These are phyloP conservation scores for Lophiostoma macrostomum DNA, from an alignment of 495 filamentous ascomycete genomes.

Conservation along the genomic window DNA sequence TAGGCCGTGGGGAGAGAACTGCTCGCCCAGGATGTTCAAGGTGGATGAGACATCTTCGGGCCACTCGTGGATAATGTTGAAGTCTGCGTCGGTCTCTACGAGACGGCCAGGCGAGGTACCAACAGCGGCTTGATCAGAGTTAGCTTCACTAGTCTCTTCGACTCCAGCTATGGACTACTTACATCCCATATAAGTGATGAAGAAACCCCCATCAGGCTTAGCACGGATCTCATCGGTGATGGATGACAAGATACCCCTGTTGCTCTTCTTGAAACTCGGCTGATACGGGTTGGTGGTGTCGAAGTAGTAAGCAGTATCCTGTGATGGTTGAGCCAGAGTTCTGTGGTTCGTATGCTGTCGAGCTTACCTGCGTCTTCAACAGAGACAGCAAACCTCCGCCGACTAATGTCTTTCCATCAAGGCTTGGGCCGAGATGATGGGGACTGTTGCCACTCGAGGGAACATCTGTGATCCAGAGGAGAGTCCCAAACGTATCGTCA, in stretches of 20 bases:
- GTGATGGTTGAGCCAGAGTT: background rate
- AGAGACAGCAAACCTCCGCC: conserved; percentile 61
- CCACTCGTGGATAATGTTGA: conserved; percentile 61
- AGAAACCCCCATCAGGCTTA: conserved; percentile 63
- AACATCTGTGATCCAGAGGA: conserved; percentile 58
- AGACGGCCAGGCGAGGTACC: conserved; percentile 59
- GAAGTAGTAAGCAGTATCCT: conserved; percentile 64
- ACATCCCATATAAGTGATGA: conserved; percentile 59
- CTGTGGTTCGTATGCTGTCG: background rate
- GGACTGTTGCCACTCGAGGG: conserved; percentile 60
- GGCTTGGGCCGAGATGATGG: conserved; percentile 57
- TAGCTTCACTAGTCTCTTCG: conserved; percentile 16
- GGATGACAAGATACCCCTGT: conserved; percentile 54
- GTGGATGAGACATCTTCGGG: conserved; percentile 52
- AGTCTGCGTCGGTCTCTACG: conserved; percentile 57
- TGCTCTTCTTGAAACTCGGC: conserved; percentile 57
- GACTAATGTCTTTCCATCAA: conserved; percentile 57
- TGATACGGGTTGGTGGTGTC: conserved; percentile 57
- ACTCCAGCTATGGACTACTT: background rate
- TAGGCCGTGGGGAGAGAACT: conserved; percentile 61
- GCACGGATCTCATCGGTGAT: conserved; percentile 63
- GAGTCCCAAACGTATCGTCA: conserved; percentile 60
- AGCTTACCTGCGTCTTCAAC: conserved; percentile 44
- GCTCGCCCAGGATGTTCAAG: conserved; percentile 55
- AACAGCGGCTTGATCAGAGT: conserved; percentile 42